phyloP scores from a whole-genome alignment of 345 rosid genomes.

The Populus pruinosa region DNA sequence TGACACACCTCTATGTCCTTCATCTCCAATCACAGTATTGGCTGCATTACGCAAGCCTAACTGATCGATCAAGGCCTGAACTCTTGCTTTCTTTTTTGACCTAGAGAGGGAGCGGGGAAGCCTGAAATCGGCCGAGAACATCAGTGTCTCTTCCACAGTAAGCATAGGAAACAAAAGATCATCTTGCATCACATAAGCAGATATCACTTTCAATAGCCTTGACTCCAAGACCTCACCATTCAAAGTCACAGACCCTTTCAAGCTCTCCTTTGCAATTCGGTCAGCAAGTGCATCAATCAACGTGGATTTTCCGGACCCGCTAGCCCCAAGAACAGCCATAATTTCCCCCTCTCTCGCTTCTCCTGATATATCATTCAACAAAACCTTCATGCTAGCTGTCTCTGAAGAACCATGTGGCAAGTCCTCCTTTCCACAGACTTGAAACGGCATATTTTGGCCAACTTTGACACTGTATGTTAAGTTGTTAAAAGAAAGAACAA shows the following conservation, averaged over 20 bases:
- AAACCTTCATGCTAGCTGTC: constrained; percentile 9
- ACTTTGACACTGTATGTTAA: constrained; percentile 66
- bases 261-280: constrained; percentile 69
- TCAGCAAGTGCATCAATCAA: constrained; percentile 84
- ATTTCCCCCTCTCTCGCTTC: constrained; percentile 47
- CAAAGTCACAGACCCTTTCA: constrained; percentile 67
- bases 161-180: constrained; percentile 93
- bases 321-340: constrained; percentile 91
- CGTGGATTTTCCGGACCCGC: constrained; percentile 94
- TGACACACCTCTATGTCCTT: constrained; percentile 87
- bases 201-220: constrained; percentile 68
- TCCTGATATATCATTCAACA: constrained; percentile 27
- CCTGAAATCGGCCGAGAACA: constrained; percentile 93
- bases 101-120: constrained; percentile 80
- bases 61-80: constrained; percentile 84
- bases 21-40: constrained; percentile 85
- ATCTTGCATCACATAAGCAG: constrained; percentile 96
- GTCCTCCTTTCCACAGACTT: constrained; percentile 28
- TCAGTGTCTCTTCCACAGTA: constrained; percentile 84
- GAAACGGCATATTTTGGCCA: constrained; percentile 32
- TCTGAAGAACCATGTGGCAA: constrained; percentile 2
- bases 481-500: constrained; percentile 67
- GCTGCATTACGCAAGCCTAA: constrained; percentile 73
- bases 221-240: constrained; percentile 78
- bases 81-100: constrained; percentile 67